Percentiles rank a stretch among this genome's conserved stretches.
These are phyloP conservation scores for Rubia balearica DNA, from an alignment of 305 asterid genomes.

Conservation along the genomic window DNA sequence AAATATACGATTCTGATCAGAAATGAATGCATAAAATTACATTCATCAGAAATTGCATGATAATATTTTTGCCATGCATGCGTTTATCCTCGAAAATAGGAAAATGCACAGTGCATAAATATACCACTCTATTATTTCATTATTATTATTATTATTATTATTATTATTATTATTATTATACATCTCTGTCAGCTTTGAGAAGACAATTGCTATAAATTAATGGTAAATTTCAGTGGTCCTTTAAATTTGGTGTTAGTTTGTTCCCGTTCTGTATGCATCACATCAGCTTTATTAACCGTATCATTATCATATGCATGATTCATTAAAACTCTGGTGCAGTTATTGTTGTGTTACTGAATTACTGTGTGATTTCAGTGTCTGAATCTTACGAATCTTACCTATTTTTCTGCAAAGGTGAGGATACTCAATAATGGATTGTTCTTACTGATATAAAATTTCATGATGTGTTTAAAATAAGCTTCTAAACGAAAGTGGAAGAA, in stretches of 20 bases:
- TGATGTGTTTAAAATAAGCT: not conserved
- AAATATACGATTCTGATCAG: too few species aligned
- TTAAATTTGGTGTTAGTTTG: not conserved
- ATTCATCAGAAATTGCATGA: not conserved
- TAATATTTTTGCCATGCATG: slow-evolving; percentile 4
- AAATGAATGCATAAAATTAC: too few species aligned
- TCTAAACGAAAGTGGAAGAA: too few species aligned
- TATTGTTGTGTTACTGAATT: not conserved
- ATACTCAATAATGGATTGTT: too few species aligned
- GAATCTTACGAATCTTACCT: not conserved
- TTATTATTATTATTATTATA: not conserved
- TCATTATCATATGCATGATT: not conserved
- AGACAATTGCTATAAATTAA: slow-evolving; percentile 11
- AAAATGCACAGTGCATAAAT: not conserved
- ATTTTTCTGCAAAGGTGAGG: not conserved
- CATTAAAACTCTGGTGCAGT: not conserved
- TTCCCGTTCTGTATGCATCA: slow-evolving; percentile 12
- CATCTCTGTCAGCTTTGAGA: slow-evolving; percentile 7
- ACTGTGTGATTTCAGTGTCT: not conserved
- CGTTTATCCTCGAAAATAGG: slow-evolving; percentile 12
- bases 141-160: not conserved
- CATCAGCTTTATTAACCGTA: slow-evolving; percentile 13
- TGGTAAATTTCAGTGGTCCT: slow-evolving; percentile 19
- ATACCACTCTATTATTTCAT: too few species aligned
- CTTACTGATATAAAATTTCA: not conserved